A percentile compares a stretch with the other conserved stretches of the same genome.
These are phyloP conservation scores for Coemansia guatemalensis DNA, from an alignment of 192 early-diverging fungal genomes.

Conservation along the genomic window DNA sequence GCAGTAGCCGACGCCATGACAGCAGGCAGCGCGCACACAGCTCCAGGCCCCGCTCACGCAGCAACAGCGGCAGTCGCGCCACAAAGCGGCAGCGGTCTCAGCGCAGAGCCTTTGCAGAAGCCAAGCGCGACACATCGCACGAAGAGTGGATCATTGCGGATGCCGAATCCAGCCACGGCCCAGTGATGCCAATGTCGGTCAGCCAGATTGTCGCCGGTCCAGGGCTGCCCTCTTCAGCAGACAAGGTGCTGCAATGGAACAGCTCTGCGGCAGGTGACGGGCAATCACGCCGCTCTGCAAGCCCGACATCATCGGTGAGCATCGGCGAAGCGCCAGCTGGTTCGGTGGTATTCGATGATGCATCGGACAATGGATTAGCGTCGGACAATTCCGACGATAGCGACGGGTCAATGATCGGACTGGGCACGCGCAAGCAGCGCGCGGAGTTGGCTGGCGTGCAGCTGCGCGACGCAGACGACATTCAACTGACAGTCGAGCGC, in stretches of 20 bases:
- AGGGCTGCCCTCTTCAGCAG: constrained; percentile 6
- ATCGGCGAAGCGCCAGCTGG: constrained; percentile 6
- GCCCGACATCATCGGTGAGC: neutral
- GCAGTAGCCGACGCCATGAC: no score
- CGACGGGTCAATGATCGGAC: no score
- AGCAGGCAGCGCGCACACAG: no score
- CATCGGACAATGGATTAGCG: no score
- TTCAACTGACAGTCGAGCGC: constrained; percentile 13
- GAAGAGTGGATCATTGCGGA: neutral
- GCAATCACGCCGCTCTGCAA: neutral
- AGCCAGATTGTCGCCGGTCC: constrained; percentile 11
- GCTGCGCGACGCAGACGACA: constrained; percentile 7
- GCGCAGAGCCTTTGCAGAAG: neutral
- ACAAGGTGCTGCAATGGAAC: constrained; percentile 31
- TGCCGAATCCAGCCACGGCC: neutral
- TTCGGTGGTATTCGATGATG: constrained; percentile 11
- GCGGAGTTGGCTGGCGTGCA: neutral
- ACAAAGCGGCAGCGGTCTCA: no score
- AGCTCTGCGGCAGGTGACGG: neutral
- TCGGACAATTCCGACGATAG: constrained; percentile 4
- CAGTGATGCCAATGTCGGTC: constrained; percentile 36
- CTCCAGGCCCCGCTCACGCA: no score
- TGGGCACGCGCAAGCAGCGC: no score
- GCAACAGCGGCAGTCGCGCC: no score
- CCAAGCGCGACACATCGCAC: neutral